Base-by-base conservation (phyloP, 2,329 filamentous ascomycete species). In the Neonectria ditissima region DNA sequence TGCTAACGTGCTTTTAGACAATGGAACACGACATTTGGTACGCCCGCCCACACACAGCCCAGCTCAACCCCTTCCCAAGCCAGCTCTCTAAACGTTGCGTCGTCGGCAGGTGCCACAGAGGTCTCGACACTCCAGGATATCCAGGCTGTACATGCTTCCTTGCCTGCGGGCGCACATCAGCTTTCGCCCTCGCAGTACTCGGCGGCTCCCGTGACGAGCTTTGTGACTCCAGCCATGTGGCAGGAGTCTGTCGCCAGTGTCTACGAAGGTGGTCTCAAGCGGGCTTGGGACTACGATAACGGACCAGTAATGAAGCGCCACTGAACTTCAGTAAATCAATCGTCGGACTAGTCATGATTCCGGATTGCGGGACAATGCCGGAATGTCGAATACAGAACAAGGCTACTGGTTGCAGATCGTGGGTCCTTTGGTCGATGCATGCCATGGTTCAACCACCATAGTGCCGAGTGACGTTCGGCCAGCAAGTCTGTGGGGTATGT, bases 21-120 rank as follows among this genome's bases (percentile, higher is more conserved):
- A 83, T 98, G 95, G 94, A 94, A 97, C 79, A 90, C 92, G 75
- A 94, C 95, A 69, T 98, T 97, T 82, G 92, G 93, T 83, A 92
- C 90, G 78, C 89, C 88, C 55, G 66, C 73, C 59, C 74, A 77
- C 50, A 55, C 75, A 65, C 69, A 77, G 50, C 64, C 74, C 59
- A 68, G 62, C 55, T 68, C 76, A 59, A 72, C 79, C 78, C 70
- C 70, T 64, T 76, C 82, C 69, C 82, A 83, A 73, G 77, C 81
- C 76, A 82, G 77, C 76, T 78, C 82, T 80, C 81, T 87, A 80
- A 87, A 83, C 78, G 77, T 83, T 74, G 75, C 83, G 67, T 81
- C 83, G 69, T 82, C 84, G 75, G 78, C 84, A 81, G 84, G 82
- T 81, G 81, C 82, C 68, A 79, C 84, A 69, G 86, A 88, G 77